Evolutionary conservation across 1,139 yeast species (phyloP).

Genomic region (Blastobotrys ciferrii): DNA sequence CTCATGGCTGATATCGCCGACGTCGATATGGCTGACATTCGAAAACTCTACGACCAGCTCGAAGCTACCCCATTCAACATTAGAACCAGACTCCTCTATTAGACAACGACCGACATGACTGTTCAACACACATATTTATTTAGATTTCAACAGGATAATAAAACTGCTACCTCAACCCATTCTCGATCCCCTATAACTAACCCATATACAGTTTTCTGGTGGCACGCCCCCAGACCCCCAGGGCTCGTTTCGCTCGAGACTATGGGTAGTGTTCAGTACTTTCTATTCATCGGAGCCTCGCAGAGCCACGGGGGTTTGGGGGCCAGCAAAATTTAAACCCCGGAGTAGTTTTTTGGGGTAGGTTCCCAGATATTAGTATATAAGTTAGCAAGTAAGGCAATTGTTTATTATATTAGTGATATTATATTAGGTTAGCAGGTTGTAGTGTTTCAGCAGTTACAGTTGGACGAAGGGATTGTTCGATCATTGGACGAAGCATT

Average conservation of each 20-base stretch:
- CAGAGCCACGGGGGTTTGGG: no score
- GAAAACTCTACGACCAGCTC: conserved; percentile 77
- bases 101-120: conserved; percentile 23
- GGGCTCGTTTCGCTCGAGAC: no score
- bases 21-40: conserved; percentile 79
- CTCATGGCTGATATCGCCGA: conserved; percentile 96
- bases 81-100: conserved; percentile 86
- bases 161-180: no score
- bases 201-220: no score
- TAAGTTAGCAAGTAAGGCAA: no score
- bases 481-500: conserved; percentile 42
- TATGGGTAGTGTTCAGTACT: no score
- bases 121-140: conserved; percentile 6
- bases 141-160: conserved; percentile 3
- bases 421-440: neutral
- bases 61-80: conserved; percentile 90
- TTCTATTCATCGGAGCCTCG: no score
- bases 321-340: no score
- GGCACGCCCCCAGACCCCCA: no score
- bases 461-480: conserved; percentile 16
- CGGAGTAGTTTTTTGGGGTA: no score
- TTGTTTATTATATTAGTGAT: neutral
- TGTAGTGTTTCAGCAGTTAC: conserved; percentile 6
- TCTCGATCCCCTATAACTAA: no score
- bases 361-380: no score